Evolutionary conservation across 345 rosid genomes (phyloP), one percentile per base, ranked within the genome.

Genomic region (Combretum micranthum): DNA sequence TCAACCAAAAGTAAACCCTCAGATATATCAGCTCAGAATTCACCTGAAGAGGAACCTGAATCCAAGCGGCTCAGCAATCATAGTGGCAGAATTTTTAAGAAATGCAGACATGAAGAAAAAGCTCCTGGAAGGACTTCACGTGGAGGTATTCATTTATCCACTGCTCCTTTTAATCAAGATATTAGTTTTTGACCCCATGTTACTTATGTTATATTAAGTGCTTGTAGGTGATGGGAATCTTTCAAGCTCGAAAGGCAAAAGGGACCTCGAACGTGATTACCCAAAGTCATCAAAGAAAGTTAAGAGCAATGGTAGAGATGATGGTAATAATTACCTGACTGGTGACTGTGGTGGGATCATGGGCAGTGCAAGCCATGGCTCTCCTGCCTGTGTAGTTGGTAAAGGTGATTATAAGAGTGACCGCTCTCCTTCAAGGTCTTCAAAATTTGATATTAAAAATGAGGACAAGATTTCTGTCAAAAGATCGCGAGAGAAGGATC

Each of bases 231-330:
- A 76, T 61, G 47, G 64, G 9, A 82, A 63, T 76, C 68, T 64
- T 67, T 66, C 72, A 66, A 84, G 82, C 80, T 55, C 64, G 75
- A 86, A 77, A 65, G 72, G 74, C 55, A 84, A 78, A 70, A 79
- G 80, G 71, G 74, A 60, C 44, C 59, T 62, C 46, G 88, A 84
- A 78, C 74, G 67, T 63, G 85, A 76, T 64, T 63, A 60, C 47
- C 68, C 53, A 48, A 71, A 68, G 68, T 66, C 76, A 57, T 67
- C 80, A 64, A 84, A 89, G 83, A 89, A 86, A 74, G 57, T 73
- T 58, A 82, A 69, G 65, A 56, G 66, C 44, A 89, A 74, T 62
- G 71, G 44, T 71, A 52, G 76, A 52, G 67, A 65, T 60, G 57
- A 53, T 64, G 62, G 74, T 56, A 72, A 69, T 50, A 81, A 76